Conservation (phyloP, 805 yeast genomes). For the Kurtzmaniella cleridarum region DNA sequence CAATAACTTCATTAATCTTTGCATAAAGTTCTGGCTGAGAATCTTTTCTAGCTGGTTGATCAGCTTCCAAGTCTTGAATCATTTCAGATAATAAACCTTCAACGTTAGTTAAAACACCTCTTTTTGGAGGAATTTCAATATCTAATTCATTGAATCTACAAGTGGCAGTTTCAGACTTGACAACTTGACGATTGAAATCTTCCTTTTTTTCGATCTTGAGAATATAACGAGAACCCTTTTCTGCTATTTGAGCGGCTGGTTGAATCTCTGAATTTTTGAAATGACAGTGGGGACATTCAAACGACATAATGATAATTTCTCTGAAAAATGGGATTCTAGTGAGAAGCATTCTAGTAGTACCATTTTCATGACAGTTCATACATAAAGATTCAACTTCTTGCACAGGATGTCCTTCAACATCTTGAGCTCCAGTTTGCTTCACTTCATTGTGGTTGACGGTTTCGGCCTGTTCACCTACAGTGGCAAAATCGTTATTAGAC, state of each 20-base stretch:
- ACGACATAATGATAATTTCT: slow-evolving; percentile 90
- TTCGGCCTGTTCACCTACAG: slow-evolving; percentile 39
- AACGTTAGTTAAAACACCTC: slow-evolving; percentile 87
- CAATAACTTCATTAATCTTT: slow-evolving; percentile 68
- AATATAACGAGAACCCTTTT: slow-evolving; percentile 73
- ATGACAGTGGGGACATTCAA: slow-evolving; percentile 93
- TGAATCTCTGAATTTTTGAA: slow-evolving; percentile 89
- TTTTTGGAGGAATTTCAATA: slow-evolving; percentile 90
- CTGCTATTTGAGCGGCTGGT: slow-evolving; percentile 90
- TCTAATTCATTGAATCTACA: slow-evolving; percentile 80
- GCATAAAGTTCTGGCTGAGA: slow-evolving; percentile 69
- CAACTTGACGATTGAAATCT: slow-evolving; percentile 86
- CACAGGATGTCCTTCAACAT: slow-evolving; percentile 87
- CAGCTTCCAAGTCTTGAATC: slow-evolving; percentile 71
- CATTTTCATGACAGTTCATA: slow-evolving; percentile 89
- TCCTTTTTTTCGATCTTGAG: slow-evolving; percentile 60
- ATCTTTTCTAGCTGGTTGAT: slow-evolving; percentile 74
- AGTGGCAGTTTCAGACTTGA: slow-evolving; percentile 81
- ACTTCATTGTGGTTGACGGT: slow-evolving; percentile 31
- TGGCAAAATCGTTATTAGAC: slow-evolving; percentile 17
- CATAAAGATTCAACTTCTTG: slow-evolving; percentile 94
- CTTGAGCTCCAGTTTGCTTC: slow-evolving; percentile 68
- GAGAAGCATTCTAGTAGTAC: slow-evolving; percentile 74
- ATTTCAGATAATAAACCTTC: slow-evolving; percentile 87
- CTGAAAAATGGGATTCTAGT: slow-evolving; percentile 89